Conservation (phyloP, 495 filamentous ascomycete species). For the Penicillium diatomitis region DNA sequence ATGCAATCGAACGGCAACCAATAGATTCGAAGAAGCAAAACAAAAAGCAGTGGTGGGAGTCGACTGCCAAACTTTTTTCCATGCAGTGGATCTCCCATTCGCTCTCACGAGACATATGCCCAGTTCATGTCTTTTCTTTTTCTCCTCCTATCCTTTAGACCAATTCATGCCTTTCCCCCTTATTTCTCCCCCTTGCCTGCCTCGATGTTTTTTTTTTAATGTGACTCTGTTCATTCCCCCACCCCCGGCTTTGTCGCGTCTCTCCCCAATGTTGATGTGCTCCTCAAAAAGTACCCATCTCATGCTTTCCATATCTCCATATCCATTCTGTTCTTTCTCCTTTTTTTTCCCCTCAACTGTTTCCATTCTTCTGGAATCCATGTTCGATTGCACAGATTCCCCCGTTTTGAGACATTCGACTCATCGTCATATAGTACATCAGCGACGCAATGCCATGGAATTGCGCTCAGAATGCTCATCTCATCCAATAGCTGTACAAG, state of each 20-base stretch:
- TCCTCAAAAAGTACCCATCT: slow-evolving; percentile 24
- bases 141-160: slow-evolving; percentile 19
- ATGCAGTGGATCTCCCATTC: slow-evolving; percentile 1
- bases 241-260: slow-evolving; percentile 14
- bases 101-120: slow-evolving; percentile 31
- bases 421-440: slow-evolving; percentile 22
- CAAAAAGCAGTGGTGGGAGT: too few relatives aligned
- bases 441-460: slow-evolving; percentile 11
- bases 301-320: background rate
- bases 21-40: slow-evolving; percentile 10
- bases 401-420: slow-evolving; percentile 6
- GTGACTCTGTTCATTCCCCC: slow-evolving; percentile 3
- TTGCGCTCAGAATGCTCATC: slow-evolving; percentile 1
- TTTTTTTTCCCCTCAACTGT: too few relatives aligned
- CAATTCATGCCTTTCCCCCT: slow-evolving; percentile 14
- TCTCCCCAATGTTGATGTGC: slow-evolving; percentile 16
- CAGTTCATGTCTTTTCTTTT: slow-evolving; percentile 22
- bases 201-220: background rate
- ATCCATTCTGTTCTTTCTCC: too few relatives aligned
- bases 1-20: slow-evolving; percentile 31
- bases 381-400: slow-evolving; percentile 26
- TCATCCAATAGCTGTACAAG: background rate
- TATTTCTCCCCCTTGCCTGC: slow-evolving; percentile 12
- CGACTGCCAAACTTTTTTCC: too few relatives aligned
- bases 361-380: slow-evolving; percentile 10